Evolutionary conservation across 805 yeast genomes (phyloP).

Genomic region (Candida bentonensis): DNA sequence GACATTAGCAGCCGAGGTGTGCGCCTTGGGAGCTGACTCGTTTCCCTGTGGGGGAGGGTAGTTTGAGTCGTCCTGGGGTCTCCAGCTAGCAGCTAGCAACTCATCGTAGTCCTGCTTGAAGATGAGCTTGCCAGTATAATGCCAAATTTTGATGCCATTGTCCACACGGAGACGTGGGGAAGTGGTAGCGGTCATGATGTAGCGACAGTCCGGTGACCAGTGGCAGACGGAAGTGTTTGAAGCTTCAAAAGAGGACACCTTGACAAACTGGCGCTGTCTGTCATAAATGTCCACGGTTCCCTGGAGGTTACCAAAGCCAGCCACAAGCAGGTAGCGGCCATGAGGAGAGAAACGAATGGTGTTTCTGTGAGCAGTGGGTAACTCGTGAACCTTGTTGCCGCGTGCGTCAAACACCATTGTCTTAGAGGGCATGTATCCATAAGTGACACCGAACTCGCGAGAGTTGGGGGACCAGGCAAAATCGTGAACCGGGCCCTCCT

Average conservation of each 20-base stretch:
- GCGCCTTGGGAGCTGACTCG: conserved; percentile 45
- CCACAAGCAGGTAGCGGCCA: conserved; percentile 79
- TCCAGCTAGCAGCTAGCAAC: conserved; percentile 73
- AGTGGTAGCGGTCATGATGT: conserved; percentile 87
- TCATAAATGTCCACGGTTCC: conserved; percentile 93
- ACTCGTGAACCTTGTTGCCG: conserved; percentile 70
- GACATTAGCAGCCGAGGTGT: conserved; percentile 45
- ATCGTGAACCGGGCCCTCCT: conserved; percentile 96
- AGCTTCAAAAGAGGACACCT: conserved; percentile 75
- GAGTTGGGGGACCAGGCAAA: conserved; percentile 95
- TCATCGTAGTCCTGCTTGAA: conserved; percentile 72
- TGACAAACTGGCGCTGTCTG: conserved; percentile 70
- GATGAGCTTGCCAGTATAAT: conserved; percentile 69
- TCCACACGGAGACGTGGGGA: conserved; percentile 95
- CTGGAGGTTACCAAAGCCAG: conserved; percentile 96
- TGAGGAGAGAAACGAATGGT: conserved; percentile 88
- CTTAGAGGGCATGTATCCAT: conserved; percentile 95
- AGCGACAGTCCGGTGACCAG: conserved; percentile 97
- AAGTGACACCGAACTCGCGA: conserved; percentile 91
- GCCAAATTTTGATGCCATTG: conserved; percentile 90
- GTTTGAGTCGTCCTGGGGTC: conserved; percentile 41
- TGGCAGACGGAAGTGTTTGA: conserved; percentile 91
- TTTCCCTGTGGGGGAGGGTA: conserved; percentile 38
- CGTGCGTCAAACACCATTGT: conserved; percentile 90
- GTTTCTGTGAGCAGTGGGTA: conserved; percentile 81